Percentiles rank a stretch among this genome's conserved stretches.
These are phyloP conservation scores for Coemansia sp. DNA, from an alignment of 192 early-diverging fungal genomes.

Conservation along the genomic window DNA sequence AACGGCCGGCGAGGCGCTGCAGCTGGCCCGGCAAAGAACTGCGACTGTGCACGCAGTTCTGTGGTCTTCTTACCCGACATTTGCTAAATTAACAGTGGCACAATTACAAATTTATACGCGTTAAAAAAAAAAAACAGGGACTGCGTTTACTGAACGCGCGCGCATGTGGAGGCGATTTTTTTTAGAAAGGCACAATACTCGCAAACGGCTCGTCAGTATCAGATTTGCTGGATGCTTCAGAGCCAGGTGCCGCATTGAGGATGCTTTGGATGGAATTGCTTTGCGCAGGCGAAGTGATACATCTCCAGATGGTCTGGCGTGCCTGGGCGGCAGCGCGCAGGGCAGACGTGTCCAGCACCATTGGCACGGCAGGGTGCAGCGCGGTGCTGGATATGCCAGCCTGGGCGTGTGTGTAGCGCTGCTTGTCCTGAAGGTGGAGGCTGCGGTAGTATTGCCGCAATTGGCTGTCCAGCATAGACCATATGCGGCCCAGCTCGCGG, in stretches of 20 bases:
- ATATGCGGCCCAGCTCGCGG: constrained; percentile 45
- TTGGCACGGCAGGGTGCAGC: neutral
- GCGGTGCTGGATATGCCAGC: neutral
- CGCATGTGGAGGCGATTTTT: neutral
- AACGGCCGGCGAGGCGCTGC: constrained; percentile 4
- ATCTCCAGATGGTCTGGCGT: constrained; percentile 18
- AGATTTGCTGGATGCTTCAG: constrained; percentile 1
- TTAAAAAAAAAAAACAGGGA: constrained; percentile 5
- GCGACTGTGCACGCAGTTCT: constrained; percentile 43
- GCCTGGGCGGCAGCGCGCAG: constrained; percentile 3
- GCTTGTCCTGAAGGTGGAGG: constrained; percentile 39
- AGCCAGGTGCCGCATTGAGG: constrained; percentile 10
- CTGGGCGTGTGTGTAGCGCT: constrained; percentile 22
- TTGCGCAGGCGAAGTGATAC: constrained; percentile 3
- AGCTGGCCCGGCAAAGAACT: constrained; percentile 40
- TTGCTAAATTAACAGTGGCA: neutral
- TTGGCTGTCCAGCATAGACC: constrained; percentile 27
- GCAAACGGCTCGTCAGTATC: constrained; percentile 32
- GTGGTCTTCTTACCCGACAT: constrained; percentile 43
- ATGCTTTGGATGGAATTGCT: constrained; percentile 38
- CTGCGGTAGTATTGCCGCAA: constrained; percentile 42
- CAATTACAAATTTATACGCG: neutral
- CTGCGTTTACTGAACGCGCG: constrained; percentile 3
- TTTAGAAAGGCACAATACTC: neutral
- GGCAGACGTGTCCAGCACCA: neutral